Conservation (phyloP, 2,329 filamentous ascomycete genomes). For the Phaeomoniella chlamydospora region DNA sequence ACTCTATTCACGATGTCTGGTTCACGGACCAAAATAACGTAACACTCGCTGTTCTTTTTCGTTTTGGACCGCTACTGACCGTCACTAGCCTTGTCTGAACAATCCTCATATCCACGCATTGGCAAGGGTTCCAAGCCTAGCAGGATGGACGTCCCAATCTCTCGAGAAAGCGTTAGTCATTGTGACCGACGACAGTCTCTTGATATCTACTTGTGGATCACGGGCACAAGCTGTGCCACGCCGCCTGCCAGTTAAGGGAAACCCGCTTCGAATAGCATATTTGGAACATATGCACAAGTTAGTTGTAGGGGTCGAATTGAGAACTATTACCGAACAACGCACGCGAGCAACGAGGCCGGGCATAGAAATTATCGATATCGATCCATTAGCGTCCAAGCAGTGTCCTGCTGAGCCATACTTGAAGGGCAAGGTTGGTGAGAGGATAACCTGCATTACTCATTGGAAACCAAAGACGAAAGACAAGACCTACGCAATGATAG, state of each 20-base stretch:
- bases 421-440: conserved; percentile 21
- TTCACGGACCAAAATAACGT: background rate
- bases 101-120: background rate
- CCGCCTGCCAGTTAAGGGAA: background rate
- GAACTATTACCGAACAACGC: background rate
- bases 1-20: background rate
- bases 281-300: background rate
- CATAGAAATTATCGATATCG: background rate
- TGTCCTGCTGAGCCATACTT: background rate
- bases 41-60: background rate
- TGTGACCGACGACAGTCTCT: background rate
- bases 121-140: background rate
- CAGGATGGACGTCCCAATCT: background rate
- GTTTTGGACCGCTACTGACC: background rate
- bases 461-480: conserved; percentile 14
- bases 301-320: background rate
- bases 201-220: background rate
- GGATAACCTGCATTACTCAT: conserved; percentile 24
- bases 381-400: background rate
- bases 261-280: background rate
- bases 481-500: background rate
- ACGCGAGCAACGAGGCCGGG: background rate
- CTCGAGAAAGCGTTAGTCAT: background rate
- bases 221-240: background rate
- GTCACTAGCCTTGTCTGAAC: background rate